Evolutionary conservation across 202 grass and related monocot genomes (phyloP).

Genomic region (Tripidium arundinaceum): DNA sequence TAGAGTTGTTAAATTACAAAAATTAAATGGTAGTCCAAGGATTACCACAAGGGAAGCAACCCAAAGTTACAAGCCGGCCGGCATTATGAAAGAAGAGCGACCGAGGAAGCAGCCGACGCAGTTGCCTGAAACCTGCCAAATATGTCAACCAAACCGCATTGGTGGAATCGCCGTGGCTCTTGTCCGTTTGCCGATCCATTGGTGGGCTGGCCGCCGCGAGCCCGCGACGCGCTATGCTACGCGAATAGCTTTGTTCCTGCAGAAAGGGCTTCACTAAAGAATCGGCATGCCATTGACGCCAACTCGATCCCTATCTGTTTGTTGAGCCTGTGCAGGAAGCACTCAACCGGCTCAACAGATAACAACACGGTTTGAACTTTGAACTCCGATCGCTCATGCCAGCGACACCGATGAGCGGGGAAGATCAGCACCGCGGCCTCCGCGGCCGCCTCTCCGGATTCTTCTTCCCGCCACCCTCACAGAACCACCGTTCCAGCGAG

Average conservation of each 20-base stretch:
- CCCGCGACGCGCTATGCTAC: background rate
- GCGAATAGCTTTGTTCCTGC: background rate
- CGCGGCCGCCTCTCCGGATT: constrained; percentile 27
- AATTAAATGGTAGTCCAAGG: no score
- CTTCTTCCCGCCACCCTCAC: constrained; percentile 25
- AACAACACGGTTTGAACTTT: background rate
- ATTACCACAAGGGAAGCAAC: no score
- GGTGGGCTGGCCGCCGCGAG: no score
- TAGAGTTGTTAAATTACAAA: no score
- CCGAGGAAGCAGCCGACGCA: no score
- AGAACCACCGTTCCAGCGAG: background rate
- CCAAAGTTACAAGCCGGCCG: no score
- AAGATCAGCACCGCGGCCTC: constrained; percentile 25
- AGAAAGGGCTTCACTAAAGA: background rate
- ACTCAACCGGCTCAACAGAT: background rate
- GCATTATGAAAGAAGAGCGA: no score
- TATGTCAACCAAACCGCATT: background rate
- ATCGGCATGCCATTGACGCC: background rate
- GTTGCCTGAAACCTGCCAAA: no score
- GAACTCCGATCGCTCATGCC: background rate
- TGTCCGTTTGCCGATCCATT: background rate
- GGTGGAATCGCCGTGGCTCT: constrained; percentile 23
- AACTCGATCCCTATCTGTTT: background rate
- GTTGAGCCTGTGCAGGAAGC: background rate
- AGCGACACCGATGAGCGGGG: background rate